Base-by-base conservation (phyloP, 768 basidiomycete genomes). In the Lactarius hatsudake region DNA sequence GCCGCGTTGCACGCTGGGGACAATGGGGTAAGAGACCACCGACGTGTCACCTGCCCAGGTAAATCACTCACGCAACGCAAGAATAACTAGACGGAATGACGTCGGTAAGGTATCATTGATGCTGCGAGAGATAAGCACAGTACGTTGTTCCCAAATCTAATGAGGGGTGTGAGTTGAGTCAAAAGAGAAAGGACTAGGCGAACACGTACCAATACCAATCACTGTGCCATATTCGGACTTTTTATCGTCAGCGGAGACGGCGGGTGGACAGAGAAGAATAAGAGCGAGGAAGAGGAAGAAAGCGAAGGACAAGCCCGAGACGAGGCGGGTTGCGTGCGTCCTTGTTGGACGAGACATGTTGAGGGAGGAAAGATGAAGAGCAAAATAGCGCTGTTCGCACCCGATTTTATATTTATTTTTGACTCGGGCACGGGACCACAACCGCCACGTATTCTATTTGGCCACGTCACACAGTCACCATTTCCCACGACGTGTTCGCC, bases 101-200 rank as follows among this genome's bases (percentile, higher is more conserved):
- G 75, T 77, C 59, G 79, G 74, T 65, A 30, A 64, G 18, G 23
- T 18, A 48, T 60, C 61, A 18, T 8, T 28, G 10, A 38, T 38
- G 56, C 34, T 59, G 60, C 8, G 2, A 13, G 20, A n/a, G 71
- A 18, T 5, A 61, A 45, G 34, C 17, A 73, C 82, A n/a, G 71
- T 84, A 92, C 84, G 92, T 94, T 71, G 94, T 97, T 81, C 94
- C 94, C 81, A 96, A 81, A 83, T 96, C 94, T 91, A 74, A 61
- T 63, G 3, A 63, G 18, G 18, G 55, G 2, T 28, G 60, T 78
- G 54, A 69, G 67, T 61, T 18, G 15, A 30, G 45, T 71, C 69
- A 26, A 43, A 26, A 26, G 18, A 20, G 20, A 18, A 23, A 20
- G 7, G 42, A 51, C 62, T 32, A 62, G 7, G 17, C n/a, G 15